Base-by-base conservation (phyloP, 306 rosid genomes). In the Carpinus fangiana region DNA sequence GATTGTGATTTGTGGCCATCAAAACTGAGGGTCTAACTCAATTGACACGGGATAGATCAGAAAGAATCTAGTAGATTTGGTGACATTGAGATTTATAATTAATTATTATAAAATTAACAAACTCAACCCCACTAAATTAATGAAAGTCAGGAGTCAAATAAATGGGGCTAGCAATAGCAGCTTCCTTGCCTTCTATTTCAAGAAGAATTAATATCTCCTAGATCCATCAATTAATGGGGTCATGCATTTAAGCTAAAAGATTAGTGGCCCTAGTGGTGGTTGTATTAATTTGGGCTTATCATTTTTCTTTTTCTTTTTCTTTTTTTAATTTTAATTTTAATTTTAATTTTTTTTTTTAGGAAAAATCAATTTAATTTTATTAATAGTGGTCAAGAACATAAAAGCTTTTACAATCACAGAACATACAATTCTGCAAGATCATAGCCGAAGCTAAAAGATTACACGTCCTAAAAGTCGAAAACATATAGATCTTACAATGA, bases 131-230 rank as follows among this genome's bases (percentile, higher is more conserved):
- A 41, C 52, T 20, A 17, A 34, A 23, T 23, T 23, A 23, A 65
- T 3, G 5, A 31, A 31, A 60, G 67, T 60, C 18, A 26, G 9
- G 2, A 36, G 70, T 64, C 70, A 64, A 34, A 64, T 62, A 62
- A 64, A 36, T 38, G 28, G 43, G 45, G 17, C 18, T 31, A 16
- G 12, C 57, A 7, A 8, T 31, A 16, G 12, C 57, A 7, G 8
- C 18, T 36, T 12, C 45, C 34, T 51, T 61, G 78, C 78, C 52
- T 79, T 41, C 36, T 23, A 21, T 72, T 50, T 72, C 65, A 79
- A 79, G 73, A 62, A 72, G 71, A 46, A 10, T 70, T 55, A 46
- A 45, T 48, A 20, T 71, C 50, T 53, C 53, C 9, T 9, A 18
- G 51, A 67, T 67, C 72, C 52, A 41, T 41, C 17, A 67, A 41